Conservation (phyloP, 805 yeast species). For the Nakazawaea siamensis region DNA sequence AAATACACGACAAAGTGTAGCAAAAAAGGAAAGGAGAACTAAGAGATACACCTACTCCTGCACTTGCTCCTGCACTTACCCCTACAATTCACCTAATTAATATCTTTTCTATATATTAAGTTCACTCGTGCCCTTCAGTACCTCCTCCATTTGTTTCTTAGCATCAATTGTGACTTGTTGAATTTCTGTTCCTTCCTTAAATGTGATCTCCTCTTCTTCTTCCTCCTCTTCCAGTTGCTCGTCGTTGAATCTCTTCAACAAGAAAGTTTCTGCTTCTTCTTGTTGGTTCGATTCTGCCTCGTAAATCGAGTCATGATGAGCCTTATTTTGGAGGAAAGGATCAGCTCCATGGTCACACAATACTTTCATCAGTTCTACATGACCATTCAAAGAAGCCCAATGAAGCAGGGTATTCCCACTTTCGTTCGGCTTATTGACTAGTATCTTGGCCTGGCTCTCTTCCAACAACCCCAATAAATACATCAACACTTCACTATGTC, state of each 20-base stretch:
- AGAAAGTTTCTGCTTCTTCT: constrained; percentile 70
- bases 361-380: constrained; percentile 57
- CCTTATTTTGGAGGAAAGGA: constrained; percentile 66
- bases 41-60: no score
- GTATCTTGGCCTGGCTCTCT: constrained; percentile 32
- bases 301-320: constrained; percentile 75
- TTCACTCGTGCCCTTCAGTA: no score
- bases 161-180: constrained; percentile 27
- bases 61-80: no score
- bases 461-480: constrained; percentile 45
- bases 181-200: constrained; percentile 43
- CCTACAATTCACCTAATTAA: no score
- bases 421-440: constrained; percentile 52
- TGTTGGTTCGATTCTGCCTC: constrained; percentile 82
- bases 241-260: constrained; percentile 64
- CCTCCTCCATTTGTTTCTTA: background rate
- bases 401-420: constrained; percentile 92
- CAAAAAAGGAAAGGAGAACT: no score
- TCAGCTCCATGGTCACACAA: constrained; percentile 77
- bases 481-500: constrained; percentile 62
- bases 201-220: constrained; percentile 48
- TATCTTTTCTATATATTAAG: no score
- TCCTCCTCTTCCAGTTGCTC: constrained; percentile 50
- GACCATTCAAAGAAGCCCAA: constrained; percentile 94
- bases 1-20: no score